Evolutionary conservation across 345 rosid species (phyloP).

Genomic region (Aquilaria yunnanensis): DNA sequence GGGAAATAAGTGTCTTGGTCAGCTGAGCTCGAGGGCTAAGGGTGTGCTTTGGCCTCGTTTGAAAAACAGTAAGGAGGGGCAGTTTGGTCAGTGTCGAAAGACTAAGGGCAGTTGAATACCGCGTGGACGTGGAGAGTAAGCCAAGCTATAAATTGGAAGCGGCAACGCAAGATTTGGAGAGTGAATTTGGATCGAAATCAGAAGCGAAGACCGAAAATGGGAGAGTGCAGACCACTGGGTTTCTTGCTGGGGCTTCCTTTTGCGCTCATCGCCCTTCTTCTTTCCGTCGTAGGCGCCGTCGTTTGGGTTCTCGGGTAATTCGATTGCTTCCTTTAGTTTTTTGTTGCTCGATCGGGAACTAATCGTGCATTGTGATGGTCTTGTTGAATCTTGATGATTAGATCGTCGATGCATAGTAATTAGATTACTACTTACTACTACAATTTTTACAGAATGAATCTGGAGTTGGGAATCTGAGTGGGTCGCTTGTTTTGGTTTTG

Average conservation of each 20-base stretch:
- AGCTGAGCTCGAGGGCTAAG: too few relatives aligned
- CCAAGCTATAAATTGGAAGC: neutral
- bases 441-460: neutral
- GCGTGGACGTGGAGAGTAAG: too few relatives aligned
- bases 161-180: neutral
- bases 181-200: neutral
- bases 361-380: too few relatives aligned
- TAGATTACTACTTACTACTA: too few relatives aligned
- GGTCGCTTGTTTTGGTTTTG: neutral
- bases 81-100: too few relatives aligned
- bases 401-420: too few relatives aligned
- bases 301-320: slow-evolving; percentile 76
- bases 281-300: slow-evolving; percentile 61
- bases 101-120: too few relatives aligned
- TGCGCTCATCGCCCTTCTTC: slow-evolving; percentile 57
- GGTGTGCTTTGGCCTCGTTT: too few relatives aligned
- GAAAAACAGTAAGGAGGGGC: too few relatives aligned
- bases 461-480: neutral
- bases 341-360: neutral
- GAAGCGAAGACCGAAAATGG: slow-evolving; percentile 24
- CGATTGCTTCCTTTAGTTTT: neutral
- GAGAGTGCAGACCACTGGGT: slow-evolving; percentile 76
- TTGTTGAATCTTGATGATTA: too few relatives aligned
- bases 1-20: too few relatives aligned
- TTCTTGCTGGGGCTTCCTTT: slow-evolving; percentile 79